phyloP scores from a whole-genome alignment of 768 basidiomycete species.

The Suillus decipiens region DNA sequence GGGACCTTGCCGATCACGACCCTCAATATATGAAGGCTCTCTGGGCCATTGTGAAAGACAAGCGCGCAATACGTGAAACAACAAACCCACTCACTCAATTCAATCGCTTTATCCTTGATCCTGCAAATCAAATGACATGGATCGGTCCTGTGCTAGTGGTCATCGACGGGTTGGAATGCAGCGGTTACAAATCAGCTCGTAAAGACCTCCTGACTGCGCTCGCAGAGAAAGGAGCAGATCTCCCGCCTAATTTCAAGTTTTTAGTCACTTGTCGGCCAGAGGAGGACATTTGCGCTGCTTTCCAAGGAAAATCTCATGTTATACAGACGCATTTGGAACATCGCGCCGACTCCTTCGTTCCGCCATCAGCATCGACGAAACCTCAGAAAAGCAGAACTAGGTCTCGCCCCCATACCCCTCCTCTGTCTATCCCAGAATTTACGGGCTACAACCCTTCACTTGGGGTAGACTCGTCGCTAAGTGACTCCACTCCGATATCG shows the following conservation, averaged over 20 bases:
- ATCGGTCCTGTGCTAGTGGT: slow-evolving; percentile 36
- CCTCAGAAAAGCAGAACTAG: background rate
- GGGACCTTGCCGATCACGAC: slow-evolving; percentile 35
- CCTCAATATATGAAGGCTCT: slow-evolving; percentile 24
- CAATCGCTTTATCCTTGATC: slow-evolving; percentile 28
- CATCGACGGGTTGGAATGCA: slow-evolving; percentile 38
- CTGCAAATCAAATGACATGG: slow-evolving; percentile 23
- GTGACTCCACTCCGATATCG: background rate
- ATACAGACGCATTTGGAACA: slow-evolving; percentile 1
- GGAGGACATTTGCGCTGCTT: slow-evolving; percentile 17
- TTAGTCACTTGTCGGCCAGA: slow-evolving; percentile 31
- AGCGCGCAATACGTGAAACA: slow-evolving; percentile 25
- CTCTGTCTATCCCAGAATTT: background rate
- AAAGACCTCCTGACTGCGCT: slow-evolving; percentile 25
- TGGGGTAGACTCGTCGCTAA: background rate
- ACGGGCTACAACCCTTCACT: background rate
- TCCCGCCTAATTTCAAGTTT: slow-evolving; percentile 28
- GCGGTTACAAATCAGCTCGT: slow-evolving; percentile 21
- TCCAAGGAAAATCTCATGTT: slow-evolving; percentile 11
- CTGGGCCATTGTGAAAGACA: slow-evolving; percentile 19
- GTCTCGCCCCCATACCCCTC: background rate
- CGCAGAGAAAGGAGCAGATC: slow-evolving; percentile 7
- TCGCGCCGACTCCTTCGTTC: background rate
- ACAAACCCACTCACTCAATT: slow-evolving; percentile 27
- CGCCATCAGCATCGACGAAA: background rate